phyloP scores from a whole-genome alignment of 164 flowering plant genomes.

The Magnolia sinica region DNA sequence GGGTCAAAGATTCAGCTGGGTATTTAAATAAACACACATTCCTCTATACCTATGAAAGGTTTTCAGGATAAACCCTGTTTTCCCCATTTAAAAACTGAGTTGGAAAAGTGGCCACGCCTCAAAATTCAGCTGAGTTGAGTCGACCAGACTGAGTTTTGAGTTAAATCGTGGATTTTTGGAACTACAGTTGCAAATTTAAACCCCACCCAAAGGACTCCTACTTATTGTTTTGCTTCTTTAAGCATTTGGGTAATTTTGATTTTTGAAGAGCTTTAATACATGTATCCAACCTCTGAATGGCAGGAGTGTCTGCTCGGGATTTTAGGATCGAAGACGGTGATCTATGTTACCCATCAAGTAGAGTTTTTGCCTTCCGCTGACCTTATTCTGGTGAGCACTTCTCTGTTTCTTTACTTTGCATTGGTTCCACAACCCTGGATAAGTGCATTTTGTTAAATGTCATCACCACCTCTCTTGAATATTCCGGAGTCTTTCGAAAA shows the following conservation, averaged over 20 bases:
- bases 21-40: too few species aligned
- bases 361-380: constrained; percentile 75
- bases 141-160: neutral
- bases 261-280: neutral
- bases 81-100: too few species aligned
- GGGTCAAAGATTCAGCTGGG: too few species aligned
- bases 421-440: neutral
- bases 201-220: neutral
- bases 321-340: constrained; percentile 56
- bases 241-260: neutral
- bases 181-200: neutral
- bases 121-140: neutral
- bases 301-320: constrained; percentile 66
- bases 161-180: neutral
- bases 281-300: neutral
- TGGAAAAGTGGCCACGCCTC: too few species aligned
- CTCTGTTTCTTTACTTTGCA: neutral
- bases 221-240: neutral
- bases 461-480: too few species aligned
- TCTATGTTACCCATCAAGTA: constrained; percentile 77
- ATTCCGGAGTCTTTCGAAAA: too few species aligned
- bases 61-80: too few species aligned
- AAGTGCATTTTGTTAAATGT: too few species aligned
- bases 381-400: constrained; percentile 51
- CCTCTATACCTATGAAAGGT: too few species aligned